Evolutionary conservation across 495 filamentous ascomycete genomes (phyloP).

Genomic region (Xylaria cubensis): DNA sequence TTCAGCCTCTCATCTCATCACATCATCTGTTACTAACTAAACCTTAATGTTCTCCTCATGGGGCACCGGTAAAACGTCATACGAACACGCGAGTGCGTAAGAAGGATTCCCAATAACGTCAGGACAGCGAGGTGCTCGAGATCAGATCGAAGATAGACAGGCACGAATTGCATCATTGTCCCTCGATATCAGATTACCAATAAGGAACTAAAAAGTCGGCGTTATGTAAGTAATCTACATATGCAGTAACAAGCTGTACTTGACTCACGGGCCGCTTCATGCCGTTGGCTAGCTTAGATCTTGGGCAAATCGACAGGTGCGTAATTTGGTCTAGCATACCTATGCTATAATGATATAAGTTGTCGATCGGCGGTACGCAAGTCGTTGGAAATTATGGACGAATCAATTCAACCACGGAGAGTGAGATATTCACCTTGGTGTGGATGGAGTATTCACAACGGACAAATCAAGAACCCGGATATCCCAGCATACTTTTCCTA

Average conservation of each 20-base stretch:
- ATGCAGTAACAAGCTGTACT: not conserved
- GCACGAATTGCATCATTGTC: not conserved
- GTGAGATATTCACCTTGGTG: not conserved
- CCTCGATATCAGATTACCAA: not conserved
- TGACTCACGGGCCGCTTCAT: not conserved
- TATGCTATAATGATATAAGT: not conserved
- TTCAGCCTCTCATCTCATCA: slow-evolving; percentile 11
- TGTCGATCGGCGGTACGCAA: not conserved
- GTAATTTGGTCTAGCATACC: not conserved
- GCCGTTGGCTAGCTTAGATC: not conserved
- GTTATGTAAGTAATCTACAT: not conserved
- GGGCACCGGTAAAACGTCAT: not conserved
- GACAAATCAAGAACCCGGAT: not conserved
- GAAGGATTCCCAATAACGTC: not conserved
- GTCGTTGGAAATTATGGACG: not conserved
- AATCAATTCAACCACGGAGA: not conserved
- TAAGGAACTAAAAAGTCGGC: not conserved
- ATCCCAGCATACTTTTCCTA: not conserved
- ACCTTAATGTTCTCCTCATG: not conserved
- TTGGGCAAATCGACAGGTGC: not conserved
- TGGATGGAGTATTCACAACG: not conserved
- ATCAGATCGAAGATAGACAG: not conserved
- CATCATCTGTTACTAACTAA: not conserved
- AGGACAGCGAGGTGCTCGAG: not conserved
- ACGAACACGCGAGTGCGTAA: not conserved